Evolutionary conservation across 1,284 basidiomycete species (phyloP).

Genomic region (Rhodotorula mucilaginosa): DNA sequence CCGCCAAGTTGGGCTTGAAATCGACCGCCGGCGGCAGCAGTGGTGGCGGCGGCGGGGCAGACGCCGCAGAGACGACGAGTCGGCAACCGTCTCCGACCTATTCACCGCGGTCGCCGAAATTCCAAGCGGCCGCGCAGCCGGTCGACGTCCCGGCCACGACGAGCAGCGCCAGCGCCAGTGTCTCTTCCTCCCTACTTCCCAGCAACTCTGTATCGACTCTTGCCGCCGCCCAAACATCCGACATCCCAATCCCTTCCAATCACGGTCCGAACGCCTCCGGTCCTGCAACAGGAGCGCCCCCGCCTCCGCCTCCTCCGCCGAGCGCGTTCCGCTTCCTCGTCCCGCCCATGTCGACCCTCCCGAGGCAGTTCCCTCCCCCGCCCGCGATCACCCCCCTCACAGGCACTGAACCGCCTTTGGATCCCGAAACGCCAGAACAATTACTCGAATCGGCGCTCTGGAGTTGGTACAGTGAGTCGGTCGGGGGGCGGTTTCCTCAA

Average conservation of each 20-base stretch:
- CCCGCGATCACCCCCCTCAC: conserved; percentile 25
- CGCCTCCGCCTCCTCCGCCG: neutral
- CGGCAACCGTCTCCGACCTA: neutral
- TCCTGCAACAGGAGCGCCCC: neutral
- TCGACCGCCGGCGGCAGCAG: neutral
- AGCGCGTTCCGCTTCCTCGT: conserved; percentile 2
- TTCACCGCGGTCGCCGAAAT: neutral
- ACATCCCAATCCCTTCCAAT: neutral
- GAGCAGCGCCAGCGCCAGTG: too few species aligned
- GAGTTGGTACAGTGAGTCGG: conserved; percentile 30
- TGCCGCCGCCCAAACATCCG: neutral
- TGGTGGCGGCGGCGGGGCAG: neutral
- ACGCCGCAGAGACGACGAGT: neutral
- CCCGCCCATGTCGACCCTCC: neutral
- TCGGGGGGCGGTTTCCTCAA: neutral
- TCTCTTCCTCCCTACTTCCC: conserved; percentile 1
- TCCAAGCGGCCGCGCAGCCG: too few species aligned
- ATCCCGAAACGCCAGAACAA: conserved; percentile 15
- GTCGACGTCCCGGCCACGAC: too few species aligned
- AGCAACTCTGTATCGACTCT: neutral
- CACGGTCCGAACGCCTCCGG: neutral
- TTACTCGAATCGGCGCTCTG: conserved; percentile 32
- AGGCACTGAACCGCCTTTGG: conserved; percentile 14
- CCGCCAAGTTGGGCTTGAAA: conserved; percentile 9
- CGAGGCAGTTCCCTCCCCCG: conserved; percentile 8